Percentiles rank a stretch among this genome's conserved stretches.
Conservation (phyloP, 73 alveolate genomes). For the Blepharisma stoltei region DNA sequence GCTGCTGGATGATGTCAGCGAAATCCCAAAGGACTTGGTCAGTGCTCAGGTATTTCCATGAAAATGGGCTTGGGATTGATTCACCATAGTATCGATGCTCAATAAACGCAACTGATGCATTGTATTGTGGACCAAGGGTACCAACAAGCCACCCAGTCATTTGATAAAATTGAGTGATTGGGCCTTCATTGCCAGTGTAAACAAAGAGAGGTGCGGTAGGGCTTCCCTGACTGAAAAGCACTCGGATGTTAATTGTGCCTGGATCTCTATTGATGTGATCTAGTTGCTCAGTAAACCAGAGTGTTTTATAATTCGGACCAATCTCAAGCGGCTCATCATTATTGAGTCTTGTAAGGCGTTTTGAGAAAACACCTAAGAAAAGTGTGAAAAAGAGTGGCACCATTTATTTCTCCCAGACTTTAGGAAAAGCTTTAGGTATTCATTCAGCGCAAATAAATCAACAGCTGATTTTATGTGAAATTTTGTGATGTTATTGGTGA, state of each 20-base stretch:
- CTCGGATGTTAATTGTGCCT: neutral
- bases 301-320: too few species aligned
- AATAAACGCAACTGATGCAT: constrained; percentile 53
- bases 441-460: too few species aligned
- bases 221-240: neutral
- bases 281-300: neutral
- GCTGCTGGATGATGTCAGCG: constrained; percentile 46
- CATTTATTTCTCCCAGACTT: too few species aligned
- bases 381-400: too few species aligned
- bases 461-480: too few species aligned
- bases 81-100: constrained; percentile 75
- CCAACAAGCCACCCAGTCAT: constrained; percentile 21
- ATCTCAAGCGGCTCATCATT: too few species aligned
- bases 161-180: neutral
- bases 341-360: too few species aligned
- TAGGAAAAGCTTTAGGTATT: too few species aligned
- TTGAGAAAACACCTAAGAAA: too few species aligned
- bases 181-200: constrained; percentile 35
- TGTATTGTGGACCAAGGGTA: constrained; percentile 21
- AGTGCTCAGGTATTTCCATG: constrained; percentile 33
- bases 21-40: constrained; percentile 65
- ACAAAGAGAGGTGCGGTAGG: constrained; percentile 29
- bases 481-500: too few species aligned
- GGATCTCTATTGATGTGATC: constrained; percentile 4
- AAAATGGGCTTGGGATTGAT: constrained; percentile 43